Base-by-base conservation (phyloP, 805 yeast genomes). In the Zygoascus tannicola region DNA sequence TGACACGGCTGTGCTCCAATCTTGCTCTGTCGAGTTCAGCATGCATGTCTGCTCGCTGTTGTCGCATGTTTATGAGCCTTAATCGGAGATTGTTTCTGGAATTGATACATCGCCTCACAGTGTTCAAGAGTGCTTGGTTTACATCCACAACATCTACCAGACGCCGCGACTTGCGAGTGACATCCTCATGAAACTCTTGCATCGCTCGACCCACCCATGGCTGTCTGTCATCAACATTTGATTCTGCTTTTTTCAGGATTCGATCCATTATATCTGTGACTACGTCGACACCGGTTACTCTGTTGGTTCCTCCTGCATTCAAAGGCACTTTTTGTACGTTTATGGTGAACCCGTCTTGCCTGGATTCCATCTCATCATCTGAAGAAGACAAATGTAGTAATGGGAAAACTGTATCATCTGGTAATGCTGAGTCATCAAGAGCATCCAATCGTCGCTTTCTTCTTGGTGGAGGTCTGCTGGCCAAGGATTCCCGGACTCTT, bases 241-340 rank as follows among this genome's bases (percentile, higher is more conserved):
- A 5, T 3, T 15, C 28, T 5, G 41, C 26, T 7, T 21, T 43
- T 19, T 22, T 15, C 34, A 44, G 15, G 5, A 38, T 32, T 10
- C 35, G 34, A 16, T 44, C 49, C n/a, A 47, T 41, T 2, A 44
- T 35, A 22, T 48, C 48, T 2, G 49, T 33, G 14, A 49, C 41
- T 2, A 52, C 46, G 35, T 52, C 56, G 3, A 49, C 39, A 1
- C 50, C 53, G 33, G 47, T 52, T 20, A 50, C 39, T 19, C 42
- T 35, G 23, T 40, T 41, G 5, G 49, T 47, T 2, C 54, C 56
- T 3, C 53, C 51, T 5, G 34, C 35, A 3, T 32, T 33, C 4
- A 35, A 32, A 8, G 54, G 51, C n/a, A 50, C 43, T 26, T 52
- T 52, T n/a, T 46, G 42, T 14, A 44, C 37, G 12, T 48, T 35